Evolutionary conservation across 164 flowering plant species (phyloP), one percentile per base, ranked within the genome.

Genomic region (Stephania cephalantha): DNA sequence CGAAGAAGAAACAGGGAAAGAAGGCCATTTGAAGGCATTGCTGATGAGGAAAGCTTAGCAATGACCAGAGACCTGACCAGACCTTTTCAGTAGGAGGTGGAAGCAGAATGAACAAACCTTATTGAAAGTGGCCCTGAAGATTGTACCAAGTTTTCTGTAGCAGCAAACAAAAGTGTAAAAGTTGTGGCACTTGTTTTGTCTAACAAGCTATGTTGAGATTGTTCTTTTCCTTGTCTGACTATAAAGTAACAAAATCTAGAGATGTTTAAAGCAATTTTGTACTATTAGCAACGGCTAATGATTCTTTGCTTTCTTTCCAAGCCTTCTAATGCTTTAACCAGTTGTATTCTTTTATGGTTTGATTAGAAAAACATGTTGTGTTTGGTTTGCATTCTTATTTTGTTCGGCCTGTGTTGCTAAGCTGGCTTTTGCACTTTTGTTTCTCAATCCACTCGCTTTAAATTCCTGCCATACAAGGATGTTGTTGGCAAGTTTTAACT

Each of bases 401-500:
- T 35, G 42, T 35, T 35, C 1, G 4, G 42, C 42, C 42, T 35
- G 42, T 35, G 42, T 35, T 35, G 42, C 42, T 35, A 35, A 35
- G 42, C 42, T 35, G 42, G 42, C 42, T 35, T 2, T 35, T 35
- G 42, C 42, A 25, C 25, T 25, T 25, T 25, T 25, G 25, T 25
- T 25, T 25, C 25, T 25, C 25, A 25, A 35, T 35, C 42, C 3
- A 35, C 4, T 35, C 42, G 42, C 42, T 35, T 35, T 35, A 35
- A 35, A 35, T 25, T 25, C 25, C 25, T 25, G 25, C 25, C 25
- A 25, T 25, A 25, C 25, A 25, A 25, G 25, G 25, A 25, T 25
- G 25, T 25, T 25, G 25, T 25, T 25, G 25, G 25, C 25, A 25
- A 25, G 25, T 91, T 50, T 81, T 95, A 73, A 90, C 87, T 46